Conservation (phyloP, 177 flowering plant genomes). For the Vitis hybrid region DNA sequence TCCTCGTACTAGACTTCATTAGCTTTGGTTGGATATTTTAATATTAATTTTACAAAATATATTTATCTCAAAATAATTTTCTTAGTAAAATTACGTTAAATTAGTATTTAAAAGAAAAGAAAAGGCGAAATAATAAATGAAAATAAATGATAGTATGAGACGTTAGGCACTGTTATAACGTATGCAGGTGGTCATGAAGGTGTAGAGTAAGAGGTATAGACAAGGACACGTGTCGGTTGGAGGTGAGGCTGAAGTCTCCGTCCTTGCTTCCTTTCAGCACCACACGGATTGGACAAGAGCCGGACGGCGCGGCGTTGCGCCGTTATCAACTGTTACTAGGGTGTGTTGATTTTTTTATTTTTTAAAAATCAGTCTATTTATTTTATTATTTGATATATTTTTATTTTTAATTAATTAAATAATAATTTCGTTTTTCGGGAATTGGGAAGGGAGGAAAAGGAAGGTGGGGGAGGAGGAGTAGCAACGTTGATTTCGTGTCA, state of each 20-base stretch:
- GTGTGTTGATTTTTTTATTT: background rate
- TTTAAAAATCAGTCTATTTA: background rate
- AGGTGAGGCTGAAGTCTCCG: background rate
- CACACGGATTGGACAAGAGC: conserved; percentile 47
- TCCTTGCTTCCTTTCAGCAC: conserved; percentile 30
- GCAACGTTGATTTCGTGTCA: conserved; percentile 18
- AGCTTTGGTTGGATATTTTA: no score
- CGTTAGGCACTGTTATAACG: conserved; percentile 9
- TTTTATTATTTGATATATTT: background rate
- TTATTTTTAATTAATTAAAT: no score
- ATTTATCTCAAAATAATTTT: background rate
- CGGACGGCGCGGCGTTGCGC: conserved; percentile 70
- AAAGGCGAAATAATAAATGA: no score
- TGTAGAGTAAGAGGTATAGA: background rate
- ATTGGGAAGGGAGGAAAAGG: background rate
- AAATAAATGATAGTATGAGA: background rate
- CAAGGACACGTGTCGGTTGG: conserved; percentile 24
- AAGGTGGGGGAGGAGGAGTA: background rate
- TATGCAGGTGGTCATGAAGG: conserved; percentile 10
- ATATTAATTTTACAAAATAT: no score
- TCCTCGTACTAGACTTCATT: no score
- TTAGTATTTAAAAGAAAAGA: no score
- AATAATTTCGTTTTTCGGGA: background rate
- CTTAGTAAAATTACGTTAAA: background rate
- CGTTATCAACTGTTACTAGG: conserved; percentile 35